Percentiles rank a stretch among this genome's conserved stretches.
phyloP scores from a whole-genome alignment of 179 eudicot species.

The Camellia oleifera region DNA sequence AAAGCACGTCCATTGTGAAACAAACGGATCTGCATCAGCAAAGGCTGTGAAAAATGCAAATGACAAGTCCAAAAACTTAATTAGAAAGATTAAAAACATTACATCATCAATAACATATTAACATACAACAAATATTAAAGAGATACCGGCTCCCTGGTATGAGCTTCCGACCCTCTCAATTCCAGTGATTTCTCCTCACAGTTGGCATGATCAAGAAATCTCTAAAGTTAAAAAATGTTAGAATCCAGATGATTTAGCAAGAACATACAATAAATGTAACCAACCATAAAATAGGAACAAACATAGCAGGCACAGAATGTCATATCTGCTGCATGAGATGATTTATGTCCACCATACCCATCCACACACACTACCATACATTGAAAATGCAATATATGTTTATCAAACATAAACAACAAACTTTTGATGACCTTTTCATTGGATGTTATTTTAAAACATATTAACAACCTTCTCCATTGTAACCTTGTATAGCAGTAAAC shows the following conservation, averaged over 20 bases:
- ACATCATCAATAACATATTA: not conserved
- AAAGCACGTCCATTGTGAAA: conserved; percentile 72
- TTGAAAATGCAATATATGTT: not conserved
- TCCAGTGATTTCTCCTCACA: conserved; percentile 23
- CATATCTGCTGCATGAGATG: not conserved
- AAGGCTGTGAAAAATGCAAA: conserved; percentile 49
- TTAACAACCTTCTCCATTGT: too few species aligned
- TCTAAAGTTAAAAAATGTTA: not conserved
- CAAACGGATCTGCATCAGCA: conserved; percentile 81
- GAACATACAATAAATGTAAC: not conserved
- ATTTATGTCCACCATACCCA: not conserved
- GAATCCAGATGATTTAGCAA: not conserved
- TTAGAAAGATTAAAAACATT: conserved; percentile 9
- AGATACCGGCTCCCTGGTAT: conserved; percentile 44
- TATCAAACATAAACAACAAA: not conserved
- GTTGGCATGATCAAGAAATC: conserved; percentile 20
- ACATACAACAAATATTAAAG: conserved; percentile 3
- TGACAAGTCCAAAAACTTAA: conserved; percentile 9
- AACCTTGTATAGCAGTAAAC: not conserved
- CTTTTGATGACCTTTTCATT: not conserved
- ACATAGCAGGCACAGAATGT: not conserved
- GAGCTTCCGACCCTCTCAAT: conserved; percentile 22
- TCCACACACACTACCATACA: not conserved
- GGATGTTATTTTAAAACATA: too few species aligned
- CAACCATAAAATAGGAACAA: not conserved